A percentile compares a stretch with the other conserved stretches of the same genome.
These are phyloP conservation scores for Tanacetum coccineum DNA, from an alignment of 129 eudicot genomes.

Conservation along the genomic window DNA sequence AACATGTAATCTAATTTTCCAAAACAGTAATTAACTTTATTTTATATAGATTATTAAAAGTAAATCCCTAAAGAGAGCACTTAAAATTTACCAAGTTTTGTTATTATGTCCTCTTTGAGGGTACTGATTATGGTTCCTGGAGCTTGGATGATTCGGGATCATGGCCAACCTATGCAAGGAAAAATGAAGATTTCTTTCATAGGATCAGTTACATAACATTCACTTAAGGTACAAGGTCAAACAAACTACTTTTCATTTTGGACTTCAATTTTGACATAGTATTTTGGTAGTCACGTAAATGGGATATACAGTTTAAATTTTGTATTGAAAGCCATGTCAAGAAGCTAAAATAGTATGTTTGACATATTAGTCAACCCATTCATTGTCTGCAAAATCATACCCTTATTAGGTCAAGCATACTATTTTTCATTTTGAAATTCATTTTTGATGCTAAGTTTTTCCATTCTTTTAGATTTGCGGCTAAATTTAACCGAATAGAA, in stretches of 20 bases:
- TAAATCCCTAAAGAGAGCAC: not conserved
- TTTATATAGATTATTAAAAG: not conserved
- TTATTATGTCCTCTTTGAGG: too few relatives aligned
- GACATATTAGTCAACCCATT: conserved; percentile 9
- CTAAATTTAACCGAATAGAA: too few relatives aligned
- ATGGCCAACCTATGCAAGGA: conserved; percentile 73
- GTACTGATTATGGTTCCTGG: conserved; percentile 49
- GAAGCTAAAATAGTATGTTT: conserved; percentile 1
- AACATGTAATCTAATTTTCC: too few relatives aligned
- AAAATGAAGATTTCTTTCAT: conserved; percentile 11
- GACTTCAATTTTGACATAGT: not conserved
- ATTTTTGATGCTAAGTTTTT: too few relatives aligned
- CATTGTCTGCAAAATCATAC: not conserved
- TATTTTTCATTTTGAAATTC: too few relatives aligned
- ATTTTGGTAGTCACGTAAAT: not conserved
- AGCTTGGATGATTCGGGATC: conserved; percentile 96
- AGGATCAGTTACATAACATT: not conserved
- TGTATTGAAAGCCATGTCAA: conserved; percentile 1
- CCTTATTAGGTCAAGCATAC: too few relatives aligned
- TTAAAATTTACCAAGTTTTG: conserved; percentile 49
- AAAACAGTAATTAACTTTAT: not conserved
- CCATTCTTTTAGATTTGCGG: too few relatives aligned
- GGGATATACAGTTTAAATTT: not conserved
- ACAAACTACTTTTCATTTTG: not conserved
- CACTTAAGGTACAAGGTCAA: conserved; percentile 6